These are phyloP conservation scores for Prunus armeniaca DNA, from an alignment of 306 rosid species.

Conservation along the genomic window DNA sequence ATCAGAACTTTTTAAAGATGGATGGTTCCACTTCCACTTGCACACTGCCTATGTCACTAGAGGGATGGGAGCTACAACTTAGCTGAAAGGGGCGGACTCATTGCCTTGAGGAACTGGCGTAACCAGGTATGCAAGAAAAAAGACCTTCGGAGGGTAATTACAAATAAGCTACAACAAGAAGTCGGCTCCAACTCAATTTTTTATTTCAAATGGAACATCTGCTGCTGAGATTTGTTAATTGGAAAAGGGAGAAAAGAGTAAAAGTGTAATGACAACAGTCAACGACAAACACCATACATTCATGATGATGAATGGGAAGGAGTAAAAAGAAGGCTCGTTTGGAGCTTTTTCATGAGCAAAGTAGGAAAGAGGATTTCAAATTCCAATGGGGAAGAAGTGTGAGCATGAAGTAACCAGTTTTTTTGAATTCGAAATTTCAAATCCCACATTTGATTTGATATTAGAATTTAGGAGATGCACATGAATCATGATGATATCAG, in stretches of 20 bases:
- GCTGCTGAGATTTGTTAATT: not conserved
- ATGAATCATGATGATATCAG: slow-evolving; percentile 16
- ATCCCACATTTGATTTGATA: not conserved
- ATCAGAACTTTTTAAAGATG: not conserved
- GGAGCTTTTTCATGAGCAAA: slow-evolving; percentile 20
- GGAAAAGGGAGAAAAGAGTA: not conserved
- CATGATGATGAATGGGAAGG: not conserved
- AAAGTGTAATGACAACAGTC: not conserved
- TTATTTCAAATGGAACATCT: not conserved
- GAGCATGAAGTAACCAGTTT: slow-evolving; percentile 21
- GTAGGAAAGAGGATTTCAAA: not conserved
- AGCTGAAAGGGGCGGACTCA: too few species aligned
- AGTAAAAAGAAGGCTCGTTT: not conserved
- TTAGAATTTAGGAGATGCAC: slow-evolving; percentile 32
- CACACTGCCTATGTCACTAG: too few species aligned
- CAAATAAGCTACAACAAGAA: too few species aligned
- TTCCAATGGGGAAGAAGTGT: slow-evolving; percentile 16
- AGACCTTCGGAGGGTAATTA: too few species aligned
- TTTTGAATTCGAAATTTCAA: slow-evolving; percentile 20
- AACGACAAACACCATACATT: not conserved
- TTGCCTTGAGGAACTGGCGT: too few species aligned
- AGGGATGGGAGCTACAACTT: too few species aligned
- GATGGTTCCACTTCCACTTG: not conserved
- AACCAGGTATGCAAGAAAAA: too few species aligned
- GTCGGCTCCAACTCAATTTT: not conserved